phyloP scores from a whole-genome alignment of 2,329 filamentous ascomycete species.

The Xylaria sp. region DNA sequence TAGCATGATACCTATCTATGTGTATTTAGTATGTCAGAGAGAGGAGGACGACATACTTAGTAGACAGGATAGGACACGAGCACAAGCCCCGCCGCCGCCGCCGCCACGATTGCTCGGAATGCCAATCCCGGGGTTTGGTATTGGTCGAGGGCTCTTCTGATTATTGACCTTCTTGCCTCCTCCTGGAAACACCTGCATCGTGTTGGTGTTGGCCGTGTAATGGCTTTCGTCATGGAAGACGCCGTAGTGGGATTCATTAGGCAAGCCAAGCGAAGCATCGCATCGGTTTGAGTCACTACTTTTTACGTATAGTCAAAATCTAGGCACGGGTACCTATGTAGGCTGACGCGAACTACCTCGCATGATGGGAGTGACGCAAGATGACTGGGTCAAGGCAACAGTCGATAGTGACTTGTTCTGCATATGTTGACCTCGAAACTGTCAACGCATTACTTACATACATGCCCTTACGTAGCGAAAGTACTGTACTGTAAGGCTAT shows the following conservation, averaged over 20 bases:
- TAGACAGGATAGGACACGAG: background rate
- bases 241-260: constrained; percentile 24
- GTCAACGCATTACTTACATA: background rate
- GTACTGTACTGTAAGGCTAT: constrained; percentile 1
- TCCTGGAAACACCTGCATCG: background rate
- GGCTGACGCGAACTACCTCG: constrained; percentile 28
- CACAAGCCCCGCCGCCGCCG: constrained; percentile 9
- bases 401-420: constrained; percentile 17
- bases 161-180: background rate
- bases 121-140: constrained; percentile 20
- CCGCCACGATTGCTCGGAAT: constrained; percentile 24
- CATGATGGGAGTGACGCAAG: constrained; percentile 24
- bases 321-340: constrained; percentile 6
- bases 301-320: background rate
- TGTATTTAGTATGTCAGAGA: background rate
- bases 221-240: constrained; percentile 21
- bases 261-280: constrained; percentile 25
- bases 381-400: constrained; percentile 25
- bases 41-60: background rate
- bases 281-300: constrained; percentile 18
- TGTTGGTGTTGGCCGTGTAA: constrained; percentile 16
- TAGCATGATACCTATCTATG: background rate
- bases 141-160: background rate
- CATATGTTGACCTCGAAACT: constrained; percentile 7
- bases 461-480: background rate